A percentile compares a stretch with the other conserved stretches of the same genome.
Conservation (phyloP, 768 basidiomycete species). For the Pleurotus cornucopiae region DNA sequence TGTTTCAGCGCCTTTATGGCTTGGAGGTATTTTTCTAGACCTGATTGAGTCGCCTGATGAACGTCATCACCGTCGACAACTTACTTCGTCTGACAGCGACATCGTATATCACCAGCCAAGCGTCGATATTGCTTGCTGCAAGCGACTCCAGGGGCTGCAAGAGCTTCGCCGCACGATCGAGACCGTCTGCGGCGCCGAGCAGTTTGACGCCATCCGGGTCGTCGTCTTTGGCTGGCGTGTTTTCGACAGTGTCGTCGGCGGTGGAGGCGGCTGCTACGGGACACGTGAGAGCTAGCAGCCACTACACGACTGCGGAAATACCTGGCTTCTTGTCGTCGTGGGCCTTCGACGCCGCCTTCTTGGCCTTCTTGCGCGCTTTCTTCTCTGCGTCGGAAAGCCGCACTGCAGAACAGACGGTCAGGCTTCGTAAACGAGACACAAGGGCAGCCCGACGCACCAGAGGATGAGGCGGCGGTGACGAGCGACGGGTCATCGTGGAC, state of each 20-base stretch:
- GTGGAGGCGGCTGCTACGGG: not conserved
- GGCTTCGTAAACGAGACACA: not conserved
- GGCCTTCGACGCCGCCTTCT: slow-evolving; percentile 67
- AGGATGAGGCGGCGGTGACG: slow-evolving; percentile 35
- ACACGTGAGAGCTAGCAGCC: slow-evolving; percentile 3
- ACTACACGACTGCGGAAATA: slow-evolving; percentile 22
- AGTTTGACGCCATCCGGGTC: slow-evolving; percentile 82
- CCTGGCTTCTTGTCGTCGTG: slow-evolving; percentile 74
- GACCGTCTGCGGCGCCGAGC: slow-evolving; percentile 53
- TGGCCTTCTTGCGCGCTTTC: slow-evolving; percentile 84
- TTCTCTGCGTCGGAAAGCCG: slow-evolving; percentile 61
- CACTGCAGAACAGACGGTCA: slow-evolving; percentile 20
- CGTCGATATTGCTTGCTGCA: slow-evolving; percentile 51
- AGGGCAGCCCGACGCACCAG: slow-evolving; percentile 23
- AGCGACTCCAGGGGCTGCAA: slow-evolving; percentile 58
- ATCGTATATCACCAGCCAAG: slow-evolving; percentile 76
- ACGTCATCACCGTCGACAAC: slow-evolving; percentile 17
- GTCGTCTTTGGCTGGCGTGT: slow-evolving; percentile 58
- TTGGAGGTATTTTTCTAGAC: slow-evolving; percentile 76
- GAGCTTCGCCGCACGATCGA: slow-evolving; percentile 74
- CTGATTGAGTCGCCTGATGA: not conserved
- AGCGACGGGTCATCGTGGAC: slow-evolving; percentile 71
- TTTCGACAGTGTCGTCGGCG: slow-evolving; percentile 64
- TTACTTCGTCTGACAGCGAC: slow-evolving; percentile 78
- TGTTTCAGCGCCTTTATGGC: slow-evolving; percentile 64